A percentile compares a stretch with the other conserved stretches of the same genome.
Conservation (phyloP, 1,284 basidiomycete species). For the Irpex sp. region DNA sequence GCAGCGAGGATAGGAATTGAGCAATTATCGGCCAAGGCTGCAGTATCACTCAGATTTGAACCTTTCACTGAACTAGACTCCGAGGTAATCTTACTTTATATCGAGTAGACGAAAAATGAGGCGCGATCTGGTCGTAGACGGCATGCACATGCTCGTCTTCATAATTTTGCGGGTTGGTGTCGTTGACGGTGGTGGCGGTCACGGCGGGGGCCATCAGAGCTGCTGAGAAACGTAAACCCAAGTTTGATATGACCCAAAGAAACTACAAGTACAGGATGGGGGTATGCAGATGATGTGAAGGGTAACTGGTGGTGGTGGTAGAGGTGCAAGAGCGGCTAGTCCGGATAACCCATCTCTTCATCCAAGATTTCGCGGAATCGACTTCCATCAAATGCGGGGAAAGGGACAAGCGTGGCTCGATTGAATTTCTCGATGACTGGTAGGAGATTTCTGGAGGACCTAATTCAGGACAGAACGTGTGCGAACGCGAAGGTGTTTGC, state of each 20-base stretch:
- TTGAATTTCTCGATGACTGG: constrained; percentile 49
- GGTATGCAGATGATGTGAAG: constrained; percentile 8
- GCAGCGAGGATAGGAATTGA: constrained; percentile 72
- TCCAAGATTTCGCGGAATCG: constrained; percentile 66
- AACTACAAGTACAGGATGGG: neutral
- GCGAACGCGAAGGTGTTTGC: constrained; percentile 22
- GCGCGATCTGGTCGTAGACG: constrained; percentile 89
- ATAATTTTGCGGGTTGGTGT: constrained; percentile 52
- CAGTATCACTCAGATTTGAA: neutral
- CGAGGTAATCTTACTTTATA: constrained; percentile 66
- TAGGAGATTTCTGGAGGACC: constrained; percentile 45
- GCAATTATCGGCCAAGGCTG: constrained; percentile 96
- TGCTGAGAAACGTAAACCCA: neutral
- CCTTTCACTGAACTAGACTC: too few relatives aligned
- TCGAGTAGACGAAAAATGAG: constrained; percentile 90
- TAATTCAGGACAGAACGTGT: constrained; percentile 2
- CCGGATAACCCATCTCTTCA: constrained; percentile 66
- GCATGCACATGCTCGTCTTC: constrained; percentile 77
- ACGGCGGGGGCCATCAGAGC: constrained; percentile 28
- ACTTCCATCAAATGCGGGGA: constrained; percentile 63
- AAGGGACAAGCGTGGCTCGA: constrained; percentile 43
- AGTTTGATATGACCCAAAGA: neutral
- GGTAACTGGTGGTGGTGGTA: constrained; percentile 7
- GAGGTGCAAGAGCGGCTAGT: constrained; percentile 1
- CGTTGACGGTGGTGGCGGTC: constrained; percentile 32